These are phyloP conservation scores for Fusarium cyanostomum DNA, from an alignment of 2,329 filamentous ascomycete genomes.

Conservation along the genomic window DNA sequence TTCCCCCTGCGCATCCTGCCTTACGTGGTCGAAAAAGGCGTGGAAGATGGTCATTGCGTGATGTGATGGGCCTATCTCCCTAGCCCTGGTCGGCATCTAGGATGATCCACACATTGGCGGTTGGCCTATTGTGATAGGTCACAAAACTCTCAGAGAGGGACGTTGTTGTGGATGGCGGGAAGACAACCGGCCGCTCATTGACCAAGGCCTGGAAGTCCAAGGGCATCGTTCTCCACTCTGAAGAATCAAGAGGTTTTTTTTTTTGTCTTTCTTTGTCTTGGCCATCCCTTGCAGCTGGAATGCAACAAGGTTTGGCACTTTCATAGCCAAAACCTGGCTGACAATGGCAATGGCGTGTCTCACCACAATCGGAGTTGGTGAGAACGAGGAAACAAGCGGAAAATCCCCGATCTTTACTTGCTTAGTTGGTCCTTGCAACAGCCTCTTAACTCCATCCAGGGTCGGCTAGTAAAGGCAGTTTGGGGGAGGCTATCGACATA, in stretches of 20 bases:
- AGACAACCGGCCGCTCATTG: slow-evolving; percentile 1
- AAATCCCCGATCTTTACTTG: background rate
- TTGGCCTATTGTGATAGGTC: slow-evolving; percentile 20
- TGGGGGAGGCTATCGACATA: slow-evolving; percentile 9
- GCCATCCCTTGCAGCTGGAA: slow-evolving; percentile 23
- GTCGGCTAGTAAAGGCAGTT: background rate
- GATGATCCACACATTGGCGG: slow-evolving; percentile 1
- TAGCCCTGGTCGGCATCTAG: background rate
- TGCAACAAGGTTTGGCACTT: slow-evolving; percentile 25
- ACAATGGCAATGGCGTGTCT: slow-evolving; percentile 4
- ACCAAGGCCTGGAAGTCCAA: background rate
- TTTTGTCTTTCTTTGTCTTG: slow-evolving; percentile 18
- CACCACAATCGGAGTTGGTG: slow-evolving; percentile 1
- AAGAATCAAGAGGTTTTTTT: background rate
- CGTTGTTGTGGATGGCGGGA: slow-evolving; percentile 5
- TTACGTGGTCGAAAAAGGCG: slow-evolving; percentile 20
- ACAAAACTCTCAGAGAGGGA: slow-evolving; percentile 13
- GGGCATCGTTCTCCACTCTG: background rate
- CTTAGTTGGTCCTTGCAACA: background rate
- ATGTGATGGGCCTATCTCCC: background rate
- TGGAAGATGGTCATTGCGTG: background rate
- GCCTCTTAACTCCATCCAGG: slow-evolving; percentile 14
- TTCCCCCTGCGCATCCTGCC: slow-evolving; percentile 7
- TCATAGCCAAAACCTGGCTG: background rate
- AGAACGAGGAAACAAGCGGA: slow-evolving; percentile 3